Evolutionary conservation across 2,329 filamentous ascomycete genomes (phyloP), one percentile per base, ranked within the genome.

Genomic region (Fusarium sp.): DNA sequence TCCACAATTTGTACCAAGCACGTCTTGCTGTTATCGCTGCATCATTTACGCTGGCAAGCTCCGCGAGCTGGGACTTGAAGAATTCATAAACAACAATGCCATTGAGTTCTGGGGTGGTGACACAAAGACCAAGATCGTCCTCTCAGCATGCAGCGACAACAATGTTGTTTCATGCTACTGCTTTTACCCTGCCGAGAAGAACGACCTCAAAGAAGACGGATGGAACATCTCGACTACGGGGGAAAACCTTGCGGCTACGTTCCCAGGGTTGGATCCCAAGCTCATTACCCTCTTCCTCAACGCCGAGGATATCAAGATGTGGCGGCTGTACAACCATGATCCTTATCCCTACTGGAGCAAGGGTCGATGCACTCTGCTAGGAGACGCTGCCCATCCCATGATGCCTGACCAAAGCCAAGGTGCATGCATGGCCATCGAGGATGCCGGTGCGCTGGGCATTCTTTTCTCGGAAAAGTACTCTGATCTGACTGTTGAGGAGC

Each of bases 51-150:
- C 88, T 1, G 87, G 88, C 31, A 84, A 89, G 18, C 88, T 88
- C 10, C 83, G 87, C 18, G 83, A 84, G 59, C 82, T 89, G 1
- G 90, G 90, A 3, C 85, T 92, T 0, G 84, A 87, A 25, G 87
- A 91, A 74, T 91, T 90, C 79, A 88, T 88, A 0, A 77, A 86
- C 36, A 82, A 91, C 79, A 84, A 80, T 33, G 90, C 90, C 2
- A 83, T 92, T 6, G 89, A 92, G 78, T 92, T 91, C 81, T 92
- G 90, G 90, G 90, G 91, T 35, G 91, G 91, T n/a, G 85, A 88
- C 35, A 86, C 89, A 63, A 81, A 79, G 67, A 86, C 91, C 79
- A 92, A 92, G 83, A 91, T 92, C 70, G 90, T 92, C 18, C 84
- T 92, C 14, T 91, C 89, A 0, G 88, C 90, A n/a, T 92, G 91